These are phyloP conservation scores for Nemania sp. DNA, from an alignment of 2,329 filamentous ascomycete species.

Conservation along the genomic window DNA sequence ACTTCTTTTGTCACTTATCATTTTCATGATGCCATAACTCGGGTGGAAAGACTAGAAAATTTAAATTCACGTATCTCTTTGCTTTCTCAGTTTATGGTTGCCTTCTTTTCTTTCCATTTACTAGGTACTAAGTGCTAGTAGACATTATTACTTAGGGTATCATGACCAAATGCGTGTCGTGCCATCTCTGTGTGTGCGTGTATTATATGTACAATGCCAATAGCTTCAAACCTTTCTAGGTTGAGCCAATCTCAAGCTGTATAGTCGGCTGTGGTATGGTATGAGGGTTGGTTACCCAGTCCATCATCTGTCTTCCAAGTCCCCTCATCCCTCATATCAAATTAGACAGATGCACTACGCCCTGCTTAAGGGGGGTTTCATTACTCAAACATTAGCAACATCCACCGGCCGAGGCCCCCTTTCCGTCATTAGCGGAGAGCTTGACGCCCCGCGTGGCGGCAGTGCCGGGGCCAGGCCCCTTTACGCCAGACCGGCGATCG, in stretches of 20 bases:
- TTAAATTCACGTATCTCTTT: background rate
- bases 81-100: background rate
- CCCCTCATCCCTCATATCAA: conserved; percentile 25
- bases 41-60: background rate
- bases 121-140: conserved; percentile 41
- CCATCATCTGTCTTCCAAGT: conserved; percentile 13
- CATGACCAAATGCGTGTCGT: conserved; percentile 43
- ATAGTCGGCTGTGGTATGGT: conserved; percentile 13
- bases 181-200: conserved; percentile 31
- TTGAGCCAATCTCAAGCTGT: conserved; percentile 4
- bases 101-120: conserved; percentile 7
- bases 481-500: conserved; percentile 91
- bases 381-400: conserved; percentile 54
- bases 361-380: background rate
- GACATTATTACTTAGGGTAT: conserved; percentile 48
- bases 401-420: conserved; percentile 59
- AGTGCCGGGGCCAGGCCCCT: conserved; percentile 70
- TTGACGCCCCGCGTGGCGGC: conserved; percentile 59
- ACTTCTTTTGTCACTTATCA: no score
- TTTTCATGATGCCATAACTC: no score
- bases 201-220: conserved; percentile 43
- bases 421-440: conserved; percentile 56
- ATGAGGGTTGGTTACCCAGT: conserved; percentile 23
- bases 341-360: conserved; percentile 28
- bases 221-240: background rate